Base-by-base conservation (phyloP, 192 early-diverging fungal species). In the Coemansia sp. region DNA sequence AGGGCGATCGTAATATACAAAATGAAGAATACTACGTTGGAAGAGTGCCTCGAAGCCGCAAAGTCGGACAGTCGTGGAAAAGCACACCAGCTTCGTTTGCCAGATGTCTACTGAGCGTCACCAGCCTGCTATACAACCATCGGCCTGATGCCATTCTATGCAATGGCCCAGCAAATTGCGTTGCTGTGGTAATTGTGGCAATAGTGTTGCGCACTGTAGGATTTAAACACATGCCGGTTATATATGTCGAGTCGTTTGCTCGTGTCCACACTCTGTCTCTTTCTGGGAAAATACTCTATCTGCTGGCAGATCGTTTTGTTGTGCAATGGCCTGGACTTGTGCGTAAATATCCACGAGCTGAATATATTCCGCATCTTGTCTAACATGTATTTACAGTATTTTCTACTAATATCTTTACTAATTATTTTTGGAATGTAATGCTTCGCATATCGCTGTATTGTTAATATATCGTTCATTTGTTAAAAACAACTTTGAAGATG, bases 161-260 rank as follows among this genome's bases (percentile, higher is more conserved):
- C 70, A 96, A 96, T 84, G 95, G 95, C 0, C 95, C 95, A 0
- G 95, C 92, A 6, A 95, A 88, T 54, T 95, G 94, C 62, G 84
- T 96, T 1, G 86, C 93, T 1, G 72, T 93, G 8, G 84, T 88
- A 32, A 23, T 89, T 21, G 68, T 84, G 2, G 86, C 90, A 2
- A 84, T 87, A 71, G 22, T 91, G 56, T 78, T 84, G 19, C 82
- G 85, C 76, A 58, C 90, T 10, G 25, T 89, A 8, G 84, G 84
- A 7, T 57, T 88, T 19, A 83, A 86, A 55, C 59, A 61, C 20
- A 88, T 87, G 6, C 82, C 83, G 6, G 69, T 95, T 9, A 70
- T 97, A 7, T 97, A 91, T 81, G 78, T 99, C 2, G 95, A 99
- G 79, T 94, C 94, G 7, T 91, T 94, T 87, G 96, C 97, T 23